phyloP scores from a whole-genome alignment of 805 yeast species.

The Helenozyma baotianmanensis region DNA sequence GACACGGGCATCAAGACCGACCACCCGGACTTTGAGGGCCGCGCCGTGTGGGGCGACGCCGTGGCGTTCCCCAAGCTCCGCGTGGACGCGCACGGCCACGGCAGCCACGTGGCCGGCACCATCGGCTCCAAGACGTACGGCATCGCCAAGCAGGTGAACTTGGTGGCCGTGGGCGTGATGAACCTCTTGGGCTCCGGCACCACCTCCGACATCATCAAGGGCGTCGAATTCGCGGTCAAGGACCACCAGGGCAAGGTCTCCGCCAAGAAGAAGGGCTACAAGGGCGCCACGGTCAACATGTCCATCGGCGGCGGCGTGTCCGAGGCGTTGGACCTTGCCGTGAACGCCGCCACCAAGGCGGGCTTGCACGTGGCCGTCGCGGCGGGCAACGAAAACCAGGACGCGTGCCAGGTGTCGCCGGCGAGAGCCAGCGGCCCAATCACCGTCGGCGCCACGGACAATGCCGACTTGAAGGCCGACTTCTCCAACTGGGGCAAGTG shows the following conservation, averaged over 20 bases:
- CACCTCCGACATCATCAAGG: constrained; percentile 80
- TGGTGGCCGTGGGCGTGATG: constrained; percentile 82
- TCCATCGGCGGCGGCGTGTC: constrained; percentile 93
- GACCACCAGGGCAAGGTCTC: constrained; percentile 55
- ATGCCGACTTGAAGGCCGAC: constrained; percentile 85
- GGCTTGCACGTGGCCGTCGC: constrained; percentile 94
- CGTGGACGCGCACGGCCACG: constrained; percentile 87
- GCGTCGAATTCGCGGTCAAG: constrained; percentile 79
- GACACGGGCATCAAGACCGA: constrained; percentile 82
- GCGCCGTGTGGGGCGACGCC: constrained; percentile 85
- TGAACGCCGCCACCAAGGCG: constrained; percentile 81
- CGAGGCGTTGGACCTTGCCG: constrained; percentile 80
- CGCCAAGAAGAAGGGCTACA: constrained; percentile 57
- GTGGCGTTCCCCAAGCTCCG: constrained; percentile 58
- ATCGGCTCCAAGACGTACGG: constrained; percentile 78
- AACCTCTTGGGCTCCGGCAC: constrained; percentile 80
- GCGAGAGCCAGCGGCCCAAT: constrained; percentile 81
- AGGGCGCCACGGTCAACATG: constrained; percentile 88
- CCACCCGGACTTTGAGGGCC: constrained; percentile 76
- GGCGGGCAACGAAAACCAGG: constrained; percentile 91
- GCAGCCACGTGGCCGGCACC: constrained; percentile 97
- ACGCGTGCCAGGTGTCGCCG: constrained; percentile 90
- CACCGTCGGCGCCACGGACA: constrained; percentile 93
- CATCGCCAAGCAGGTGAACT: constrained; percentile 73
- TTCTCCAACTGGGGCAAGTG: constrained; percentile 95